Evolutionary conservation across 108 stramenopile species (phyloP).

Genomic region (Cyclostephanos invisitatus): DNA sequence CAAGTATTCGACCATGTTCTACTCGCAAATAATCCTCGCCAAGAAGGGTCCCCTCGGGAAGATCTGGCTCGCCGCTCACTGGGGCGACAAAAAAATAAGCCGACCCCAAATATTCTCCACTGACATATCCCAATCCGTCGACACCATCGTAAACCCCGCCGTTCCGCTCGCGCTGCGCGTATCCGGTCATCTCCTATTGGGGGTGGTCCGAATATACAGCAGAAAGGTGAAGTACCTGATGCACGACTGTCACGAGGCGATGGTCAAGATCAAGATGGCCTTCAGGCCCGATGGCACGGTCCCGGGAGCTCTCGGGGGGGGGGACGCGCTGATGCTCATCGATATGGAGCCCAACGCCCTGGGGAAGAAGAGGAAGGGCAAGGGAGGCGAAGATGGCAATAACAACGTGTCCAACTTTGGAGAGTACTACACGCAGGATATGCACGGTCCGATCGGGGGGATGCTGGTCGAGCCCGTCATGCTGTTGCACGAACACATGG

Average conservation of each 20-base stretch:
- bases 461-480: conserved; percentile 46
- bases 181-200: conserved; percentile 94
- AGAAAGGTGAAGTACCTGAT: conserved; percentile 94
- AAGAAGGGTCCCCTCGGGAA: conserved; percentile 99
- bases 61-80: conserved; percentile 99
- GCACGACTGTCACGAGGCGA: conserved; percentile 98
- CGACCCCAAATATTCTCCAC: conserved; percentile 95
- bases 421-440: conserved; percentile 60
- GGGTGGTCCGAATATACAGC: conserved; percentile 97
- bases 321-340: conserved; percentile 41
- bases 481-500: conserved; percentile 37
- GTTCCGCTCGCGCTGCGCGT: conserved; percentile 97
- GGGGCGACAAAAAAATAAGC: conserved; percentile 97
- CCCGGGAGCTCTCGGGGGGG: conserved; percentile 22
- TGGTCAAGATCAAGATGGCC: conserved; percentile 97
- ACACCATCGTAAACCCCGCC: conserved; percentile 93
- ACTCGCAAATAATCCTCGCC: conserved; percentile 98
- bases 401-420: conserved; percentile 83
- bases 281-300: conserved; percentile 71
- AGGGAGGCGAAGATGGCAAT: conserved; percentile 39
- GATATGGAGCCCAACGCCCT: conserved; percentile 43
- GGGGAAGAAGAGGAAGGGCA: conserved; percentile 30
- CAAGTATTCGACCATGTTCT: conserved; percentile 83
- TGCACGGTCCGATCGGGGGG: conserved; percentile 26
- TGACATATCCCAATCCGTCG: conserved; percentile 91